Evolutionary conservation across 495 filamentous ascomycete genomes (phyloP), one percentile per base, ranked within the genome.

Genomic region (Ramalina peruviana): DNA sequence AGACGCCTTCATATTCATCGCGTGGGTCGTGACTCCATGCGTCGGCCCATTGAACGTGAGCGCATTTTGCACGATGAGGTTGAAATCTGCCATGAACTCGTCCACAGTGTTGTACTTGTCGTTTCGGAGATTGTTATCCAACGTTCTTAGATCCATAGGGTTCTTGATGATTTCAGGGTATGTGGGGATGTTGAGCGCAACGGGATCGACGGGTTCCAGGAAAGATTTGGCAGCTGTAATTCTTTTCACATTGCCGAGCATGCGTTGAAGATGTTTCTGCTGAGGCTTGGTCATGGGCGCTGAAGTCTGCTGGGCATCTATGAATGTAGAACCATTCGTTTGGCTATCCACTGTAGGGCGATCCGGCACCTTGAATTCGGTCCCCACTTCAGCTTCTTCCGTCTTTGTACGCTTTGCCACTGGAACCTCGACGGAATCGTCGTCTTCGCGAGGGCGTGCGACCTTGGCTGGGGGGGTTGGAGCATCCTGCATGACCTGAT

Each of bases 141-240:
- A 85, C 2, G 79, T 82, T 42, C 71, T 72, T 12, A 98, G 72
- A 61, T 96, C 92, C 72, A 90, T 86, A 0, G 89, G 88, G 0
- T 79, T 71, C 19, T 75, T 74, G 53, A 98, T 75, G 54, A 85
- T 76, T 3, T 72, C 70, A 3, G 67, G 69, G 61, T 98, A 98
- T 26, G 68, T 73, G 0, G 82, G 83, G 36, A 86, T 81, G 46
- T 80, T 81, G 49, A 86, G 57, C 30, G 73, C 75, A 15, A 79
- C 63, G 4, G 68, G 66, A 54, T 89, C 79, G 5, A 98, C 92
- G 1, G 93, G 82, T 38, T 79, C 74, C 41, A 71, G 68, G 63
- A 95, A 97, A 33, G 77, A 72, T 4, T 65, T 64, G 12, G 88
- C 80, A 51, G 80, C 78, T 58, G 87, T 82, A 37, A 85, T 84